These are phyloP conservation scores for Blastobotrys parvus DNA, from an alignment of 805 yeast genomes.

Conservation along the genomic window DNA sequence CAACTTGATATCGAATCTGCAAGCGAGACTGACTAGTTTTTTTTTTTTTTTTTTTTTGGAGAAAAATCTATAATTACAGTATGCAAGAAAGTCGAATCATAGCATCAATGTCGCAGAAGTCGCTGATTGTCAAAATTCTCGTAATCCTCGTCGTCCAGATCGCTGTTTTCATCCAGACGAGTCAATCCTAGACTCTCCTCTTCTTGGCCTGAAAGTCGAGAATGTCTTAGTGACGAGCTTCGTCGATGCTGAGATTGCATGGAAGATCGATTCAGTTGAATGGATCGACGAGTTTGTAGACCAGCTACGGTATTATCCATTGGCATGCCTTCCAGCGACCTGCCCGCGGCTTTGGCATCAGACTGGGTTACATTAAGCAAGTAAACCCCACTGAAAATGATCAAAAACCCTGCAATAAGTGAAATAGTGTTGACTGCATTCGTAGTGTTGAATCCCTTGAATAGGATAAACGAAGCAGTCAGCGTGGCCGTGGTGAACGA, in stretches of 20 bases:
- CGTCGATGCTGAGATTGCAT: slow-evolving; percentile 21
- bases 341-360: slow-evolving; percentile 35
- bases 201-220: slow-evolving; percentile 23
- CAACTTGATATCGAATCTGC: neutral
- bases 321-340: slow-evolving; percentile 63
- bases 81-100: neutral
- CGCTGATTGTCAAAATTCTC: neutral
- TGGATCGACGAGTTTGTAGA: slow-evolving; percentile 64
- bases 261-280: slow-evolving; percentile 48
- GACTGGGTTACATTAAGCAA: slow-evolving; percentile 66
- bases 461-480: slow-evolving; percentile 76
- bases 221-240: slow-evolving; percentile 22
- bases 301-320: slow-evolving; percentile 80
- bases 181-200: slow-evolving; percentile 30
- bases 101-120: neutral
- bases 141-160: slow-evolving; percentile 7
- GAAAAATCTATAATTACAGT: neutral
- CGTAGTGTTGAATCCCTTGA: slow-evolving; percentile 80
- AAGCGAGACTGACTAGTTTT: neutral
- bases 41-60: too few relatives aligned
- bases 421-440: slow-evolving; percentile 73
- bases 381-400: slow-evolving; percentile 82
- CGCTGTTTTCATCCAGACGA: slow-evolving; percentile 24
- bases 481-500: slow-evolving; percentile 85
- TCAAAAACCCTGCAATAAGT: slow-evolving; percentile 73